These are phyloP conservation scores for Mycena vitilis DNA, from an alignment of 768 basidiomycete species.

Conservation along the genomic window DNA sequence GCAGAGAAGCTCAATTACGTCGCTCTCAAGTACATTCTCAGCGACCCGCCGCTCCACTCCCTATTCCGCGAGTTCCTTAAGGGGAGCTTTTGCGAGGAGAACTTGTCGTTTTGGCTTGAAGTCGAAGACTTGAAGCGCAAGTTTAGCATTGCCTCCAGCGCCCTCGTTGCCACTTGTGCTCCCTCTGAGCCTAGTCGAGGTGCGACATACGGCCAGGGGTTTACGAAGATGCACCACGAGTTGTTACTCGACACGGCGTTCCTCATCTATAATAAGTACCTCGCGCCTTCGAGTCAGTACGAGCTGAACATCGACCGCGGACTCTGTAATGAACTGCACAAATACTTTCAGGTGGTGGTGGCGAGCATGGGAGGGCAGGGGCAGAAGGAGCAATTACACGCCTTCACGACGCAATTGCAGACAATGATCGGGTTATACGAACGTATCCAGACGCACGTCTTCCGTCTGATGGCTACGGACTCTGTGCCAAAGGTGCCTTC, in stretches of 20 bases:
- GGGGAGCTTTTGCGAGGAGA: constrained; percentile 98
- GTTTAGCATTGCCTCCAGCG: constrained; percentile 95
- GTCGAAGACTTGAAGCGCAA: constrained; percentile 97
- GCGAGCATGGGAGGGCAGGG: constrained; percentile 81
- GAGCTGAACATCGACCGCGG: constrained; percentile 99
- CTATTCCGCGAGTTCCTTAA: constrained; percentile 96
- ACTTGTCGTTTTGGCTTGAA: constrained; percentile 96
- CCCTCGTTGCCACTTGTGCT: constrained; percentile 67
- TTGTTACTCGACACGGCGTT: constrained; percentile 94
- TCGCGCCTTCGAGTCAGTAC: constrained; percentile 94
- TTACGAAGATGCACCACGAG: constrained; percentile 98
- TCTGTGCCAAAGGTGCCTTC: constrained; percentile 91
- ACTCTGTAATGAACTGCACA: constrained; percentile 92
- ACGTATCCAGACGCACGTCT: constrained; percentile 96
- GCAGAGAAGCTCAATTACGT: constrained; percentile 76
- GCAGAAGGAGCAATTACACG: constrained; percentile 78
- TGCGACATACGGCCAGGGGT: constrained; percentile 78
- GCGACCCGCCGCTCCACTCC: constrained; percentile 87
- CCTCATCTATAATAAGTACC: constrained; percentile 92
- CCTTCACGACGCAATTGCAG: constrained; percentile 95
- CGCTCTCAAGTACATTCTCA: constrained; percentile 86
- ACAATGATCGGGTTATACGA: constrained; percentile 94
- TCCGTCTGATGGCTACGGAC: constrained; percentile 97
- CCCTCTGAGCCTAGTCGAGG: constrained; percentile 50
- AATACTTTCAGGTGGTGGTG: constrained; percentile 92